Conservation (phyloP, 345 rosid genomes). For the Hevea brasiliensis region DNA sequence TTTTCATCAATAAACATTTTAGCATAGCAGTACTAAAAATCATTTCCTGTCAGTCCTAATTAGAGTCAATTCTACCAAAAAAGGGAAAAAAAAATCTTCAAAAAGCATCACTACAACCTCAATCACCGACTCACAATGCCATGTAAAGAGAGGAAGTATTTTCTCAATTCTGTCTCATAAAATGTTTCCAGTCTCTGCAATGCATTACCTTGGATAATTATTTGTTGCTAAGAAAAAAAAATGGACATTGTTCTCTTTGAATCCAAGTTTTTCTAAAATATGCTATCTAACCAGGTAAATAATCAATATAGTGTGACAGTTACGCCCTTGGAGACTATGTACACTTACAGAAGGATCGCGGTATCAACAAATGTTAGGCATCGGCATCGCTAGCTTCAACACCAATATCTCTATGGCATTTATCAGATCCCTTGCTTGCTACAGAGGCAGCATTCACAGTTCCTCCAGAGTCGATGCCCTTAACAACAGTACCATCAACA, state of each 20-base stretch:
- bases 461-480: neutral
- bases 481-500: no score
- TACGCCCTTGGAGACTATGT: neutral
- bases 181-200: neutral
- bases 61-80: no score
- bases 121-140: neutral
- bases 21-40: no score
- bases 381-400: constrained; percentile 6
- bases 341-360: neutral
- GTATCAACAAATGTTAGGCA: constrained; percentile 4
- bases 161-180: neutral
- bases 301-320: neutral
- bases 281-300: neutral
- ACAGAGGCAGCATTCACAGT: neutral
- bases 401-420: constrained; percentile 14
- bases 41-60: no score
- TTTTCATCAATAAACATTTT: no score
- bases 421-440: constrained; percentile 6
- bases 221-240: neutral
- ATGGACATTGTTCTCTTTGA: neutral
- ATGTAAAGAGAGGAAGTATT: no score
- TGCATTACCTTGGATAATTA: neutral
- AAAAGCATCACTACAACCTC: no score
- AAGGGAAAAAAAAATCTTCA: no score
- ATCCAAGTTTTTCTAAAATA: neutral